Base-by-base conservation (phyloP, 176 grass and related monocot species). In the Phyllostachys edulis region DNA sequence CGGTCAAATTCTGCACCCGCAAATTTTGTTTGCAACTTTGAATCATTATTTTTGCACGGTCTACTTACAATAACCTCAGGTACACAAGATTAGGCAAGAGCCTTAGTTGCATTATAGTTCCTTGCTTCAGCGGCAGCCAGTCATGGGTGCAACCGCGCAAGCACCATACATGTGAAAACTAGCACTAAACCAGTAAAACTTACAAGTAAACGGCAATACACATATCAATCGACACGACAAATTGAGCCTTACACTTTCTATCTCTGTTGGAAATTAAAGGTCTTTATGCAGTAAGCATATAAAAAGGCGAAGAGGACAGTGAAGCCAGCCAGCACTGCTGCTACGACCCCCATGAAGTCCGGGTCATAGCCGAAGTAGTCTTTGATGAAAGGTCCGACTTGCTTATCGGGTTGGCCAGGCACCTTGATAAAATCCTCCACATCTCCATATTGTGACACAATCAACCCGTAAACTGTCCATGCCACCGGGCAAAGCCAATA, bases 391-490 rank as follows among this genome's bases (percentile, higher is more conserved):
- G 51, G 16, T 5, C 63, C 85, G 29, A 92, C 90, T 23, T 82
- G 85, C 57, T 66, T 24, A 38, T 77, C 75, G 0, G 75, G 3
- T 46, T 78, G 76, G 57, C 92, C 81, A 79, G 88, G 87, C 29
- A 91, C 89, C 49, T 47, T 70, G 81, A 91, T 91, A 4, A 24
- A 5, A 56, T 85, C 77, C 11, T 91, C 82, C 49, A 88, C 42
- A 71, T 97, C 95, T 41, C 95, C 95, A 15, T 92, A 97, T 21
- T 97, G 95, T 1, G 92, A 89, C 27, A 88, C 86, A 59, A 97
- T 79, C 47, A 97, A 80, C 24, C 95, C 95, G 51, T 97, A 97
- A 29, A 97, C 81, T 10, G 92, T 94, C 90, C 90, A 97, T 75
- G 90, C 81, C 57, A 94, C 63, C 0, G 92, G 92, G 50, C 77